phyloP scores from a whole-genome alignment of 768 basidiomycete genomes.

The Collybia mongolica region DNA sequence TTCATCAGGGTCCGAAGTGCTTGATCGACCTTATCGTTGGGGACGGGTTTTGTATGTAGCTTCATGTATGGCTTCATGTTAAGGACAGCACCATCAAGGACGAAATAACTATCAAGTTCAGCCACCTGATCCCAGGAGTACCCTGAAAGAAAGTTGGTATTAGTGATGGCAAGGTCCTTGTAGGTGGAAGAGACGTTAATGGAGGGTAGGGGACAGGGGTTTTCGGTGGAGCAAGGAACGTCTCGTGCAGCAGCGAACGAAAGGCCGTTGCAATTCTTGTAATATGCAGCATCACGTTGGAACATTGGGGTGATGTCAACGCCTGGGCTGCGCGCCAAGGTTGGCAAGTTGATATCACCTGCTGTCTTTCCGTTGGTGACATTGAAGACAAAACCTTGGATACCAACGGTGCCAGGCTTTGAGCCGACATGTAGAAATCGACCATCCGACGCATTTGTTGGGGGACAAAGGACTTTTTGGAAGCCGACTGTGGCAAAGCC shows the following conservation, averaged over 20 bases:
- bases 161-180: slow-evolving; percentile 56
- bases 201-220: slow-evolving; percentile 66
- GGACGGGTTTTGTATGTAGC: slow-evolving; percentile 65
- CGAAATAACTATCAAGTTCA: slow-evolving; percentile 69
- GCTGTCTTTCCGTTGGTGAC: slow-evolving; percentile 54
- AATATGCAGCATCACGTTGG: slow-evolving; percentile 64
- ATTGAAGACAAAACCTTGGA: slow-evolving; percentile 80
- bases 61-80: slow-evolving; percentile 87
- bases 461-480: slow-evolving; percentile 88
- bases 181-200: slow-evolving; percentile 59
- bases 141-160: slow-evolving; percentile 72
- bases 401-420: slow-evolving; percentile 61
- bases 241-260: slow-evolving; percentile 71
- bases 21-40: slow-evolving; percentile 75
- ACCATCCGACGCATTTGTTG: slow-evolving; percentile 38
- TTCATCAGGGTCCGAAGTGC: slow-evolving; percentile 77
- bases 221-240: slow-evolving; percentile 59
- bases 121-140: slow-evolving; percentile 92
- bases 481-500: slow-evolving; percentile 96
- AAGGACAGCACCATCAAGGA: slow-evolving; percentile 91
- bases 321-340: slow-evolving; percentile 60
- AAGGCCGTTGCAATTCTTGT: slow-evolving; percentile 60
- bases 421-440: slow-evolving; percentile 57
- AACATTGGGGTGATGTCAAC: slow-evolving; percentile 92
- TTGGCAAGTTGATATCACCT: slow-evolving; percentile 53